Conservation (phyloP, 1,284 basidiomycete species). For the Cronartium quercuum region DNA sequence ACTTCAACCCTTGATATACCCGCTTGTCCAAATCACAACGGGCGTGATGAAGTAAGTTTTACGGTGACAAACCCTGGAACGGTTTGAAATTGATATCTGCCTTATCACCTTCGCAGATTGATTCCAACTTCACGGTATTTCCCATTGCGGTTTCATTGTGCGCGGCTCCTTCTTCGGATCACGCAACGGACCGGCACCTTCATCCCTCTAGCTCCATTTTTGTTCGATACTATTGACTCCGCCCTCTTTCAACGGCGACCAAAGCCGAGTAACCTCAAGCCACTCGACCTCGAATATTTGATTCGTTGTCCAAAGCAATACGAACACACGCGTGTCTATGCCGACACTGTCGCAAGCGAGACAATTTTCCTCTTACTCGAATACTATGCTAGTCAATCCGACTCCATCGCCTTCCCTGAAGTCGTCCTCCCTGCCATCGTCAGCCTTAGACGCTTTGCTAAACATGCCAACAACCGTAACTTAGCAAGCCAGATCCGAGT, state of each 20-base stretch:
- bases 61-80: conserved; percentile 20
- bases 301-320: conserved; percentile 86
- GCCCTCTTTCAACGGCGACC: conserved; percentile 68
- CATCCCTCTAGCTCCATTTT: conserved; percentile 75
- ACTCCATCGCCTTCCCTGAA: conserved; percentile 87
- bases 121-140: conserved; percentile 73
- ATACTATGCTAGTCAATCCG: conserved; percentile 61
- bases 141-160: conserved; percentile 69
- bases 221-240: conserved; percentile 79
- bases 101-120: conserved; percentile 57
- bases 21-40: conserved; percentile 85
- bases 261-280: conserved; percentile 80
- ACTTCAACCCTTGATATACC: conserved; percentile 82
- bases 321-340: conserved; percentile 77
- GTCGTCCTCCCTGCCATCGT: conserved; percentile 76
- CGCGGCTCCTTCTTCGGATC: conserved; percentile 66
- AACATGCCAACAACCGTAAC: conserved; percentile 47
- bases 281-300: conserved; percentile 78
- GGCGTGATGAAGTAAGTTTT: conserved; percentile 75
- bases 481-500: conserved; percentile 2
- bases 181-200: conserved; percentile 74
- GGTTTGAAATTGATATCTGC: conserved; percentile 19
- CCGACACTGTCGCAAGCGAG: conserved; percentile 78
- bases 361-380: conserved; percentile 70
- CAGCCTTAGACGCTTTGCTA: conserved; percentile 63